A percentile compares a stretch with the other conserved stretches of the same genome.
Conservation (phyloP, 495 filamentous ascomycete genomes). For the Aspergillus homomorphus region DNA sequence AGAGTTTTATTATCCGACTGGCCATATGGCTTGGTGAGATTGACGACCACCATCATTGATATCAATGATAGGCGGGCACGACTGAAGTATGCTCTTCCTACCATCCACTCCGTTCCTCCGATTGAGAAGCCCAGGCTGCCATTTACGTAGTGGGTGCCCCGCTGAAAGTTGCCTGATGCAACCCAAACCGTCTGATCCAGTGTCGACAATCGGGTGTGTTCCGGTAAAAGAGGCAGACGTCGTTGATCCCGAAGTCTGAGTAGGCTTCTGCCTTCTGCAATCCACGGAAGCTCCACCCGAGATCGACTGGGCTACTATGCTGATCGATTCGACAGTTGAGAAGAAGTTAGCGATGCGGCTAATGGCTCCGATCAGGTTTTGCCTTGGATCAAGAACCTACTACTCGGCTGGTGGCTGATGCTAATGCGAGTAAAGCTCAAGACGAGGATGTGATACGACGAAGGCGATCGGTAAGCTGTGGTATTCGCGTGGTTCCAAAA, state of each 20-base stretch:
- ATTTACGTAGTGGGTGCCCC: constrained; percentile 12
- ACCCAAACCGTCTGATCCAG: neutral
- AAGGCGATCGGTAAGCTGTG: too few relatives aligned
- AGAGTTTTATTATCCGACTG: neutral
- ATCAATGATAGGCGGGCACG: neutral
- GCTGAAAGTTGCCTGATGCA: constrained; percentile 2
- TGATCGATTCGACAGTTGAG: neutral
- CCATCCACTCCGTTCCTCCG: neutral
- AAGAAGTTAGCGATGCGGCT: neutral
- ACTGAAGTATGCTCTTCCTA: neutral
- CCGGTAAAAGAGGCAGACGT: neutral
- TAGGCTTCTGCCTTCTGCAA: constrained; percentile 22
- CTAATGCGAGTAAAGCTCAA: neutral
- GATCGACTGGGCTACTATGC: constrained; percentile 13
- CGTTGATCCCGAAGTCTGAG: constrained; percentile 7
- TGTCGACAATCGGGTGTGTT: neutral
- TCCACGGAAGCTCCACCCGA: constrained; percentile 15
- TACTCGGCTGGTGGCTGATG: neutral
- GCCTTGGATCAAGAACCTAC: neutral
- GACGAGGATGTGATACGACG: too few relatives aligned
- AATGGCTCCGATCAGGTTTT: neutral
- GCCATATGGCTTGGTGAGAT: neutral
- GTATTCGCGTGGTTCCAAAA: too few relatives aligned
- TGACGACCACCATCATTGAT: neutral
- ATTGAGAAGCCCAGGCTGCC: neutral